Percentiles rank a stretch among this genome's conserved stretches.
These are phyloP conservation scores for Cryoendolithus antarcticus DNA, from an alignment of 2,329 filamentous ascomycete genomes.

Conservation along the genomic window DNA sequence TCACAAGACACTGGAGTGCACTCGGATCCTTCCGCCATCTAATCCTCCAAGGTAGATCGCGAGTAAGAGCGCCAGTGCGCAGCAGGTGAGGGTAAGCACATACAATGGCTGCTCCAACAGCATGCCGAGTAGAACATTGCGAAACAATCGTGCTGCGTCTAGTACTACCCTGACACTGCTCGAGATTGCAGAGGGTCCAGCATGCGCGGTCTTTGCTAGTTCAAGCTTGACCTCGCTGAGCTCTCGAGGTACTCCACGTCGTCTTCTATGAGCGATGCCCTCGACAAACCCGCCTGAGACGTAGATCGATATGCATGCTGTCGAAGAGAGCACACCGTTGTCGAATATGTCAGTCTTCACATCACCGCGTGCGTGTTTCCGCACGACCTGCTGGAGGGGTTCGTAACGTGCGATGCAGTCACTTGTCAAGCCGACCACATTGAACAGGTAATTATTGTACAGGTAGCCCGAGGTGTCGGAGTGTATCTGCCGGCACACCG, in stretches of 20 bases:
- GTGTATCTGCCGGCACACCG: constrained; percentile 11
- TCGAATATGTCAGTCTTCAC: constrained; percentile 18
- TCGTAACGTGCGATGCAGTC: constrained; percentile 15
- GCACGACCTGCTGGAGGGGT: constrained; percentile 10
- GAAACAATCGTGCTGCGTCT: neutral
- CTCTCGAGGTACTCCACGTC: constrained; percentile 11
- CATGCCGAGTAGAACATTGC: neutral
- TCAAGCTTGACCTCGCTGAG: constrained; percentile 10
- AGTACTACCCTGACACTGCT: neutral
- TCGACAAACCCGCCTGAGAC: constrained; percentile 11
- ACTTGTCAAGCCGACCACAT: constrained; percentile 19
- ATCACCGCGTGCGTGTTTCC: constrained; percentile 11
- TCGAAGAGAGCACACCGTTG: constrained; percentile 19
- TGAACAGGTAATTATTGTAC: constrained; percentile 22
- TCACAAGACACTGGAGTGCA: no score
- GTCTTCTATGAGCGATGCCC: constrained; percentile 5
- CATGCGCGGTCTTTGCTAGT: constrained; percentile 3
- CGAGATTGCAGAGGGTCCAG: neutral
- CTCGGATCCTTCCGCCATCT: no score
- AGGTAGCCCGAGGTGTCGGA: constrained; percentile 15
- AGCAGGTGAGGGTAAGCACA: no score
- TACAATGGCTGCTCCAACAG: neutral
- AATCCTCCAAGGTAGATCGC: no score
- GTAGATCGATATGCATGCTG: constrained; percentile 19
- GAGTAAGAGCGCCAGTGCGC: no score